phyloP scores from a whole-genome alignment of 2,329 filamentous ascomycete species.

The Eutypa lata region DNA sequence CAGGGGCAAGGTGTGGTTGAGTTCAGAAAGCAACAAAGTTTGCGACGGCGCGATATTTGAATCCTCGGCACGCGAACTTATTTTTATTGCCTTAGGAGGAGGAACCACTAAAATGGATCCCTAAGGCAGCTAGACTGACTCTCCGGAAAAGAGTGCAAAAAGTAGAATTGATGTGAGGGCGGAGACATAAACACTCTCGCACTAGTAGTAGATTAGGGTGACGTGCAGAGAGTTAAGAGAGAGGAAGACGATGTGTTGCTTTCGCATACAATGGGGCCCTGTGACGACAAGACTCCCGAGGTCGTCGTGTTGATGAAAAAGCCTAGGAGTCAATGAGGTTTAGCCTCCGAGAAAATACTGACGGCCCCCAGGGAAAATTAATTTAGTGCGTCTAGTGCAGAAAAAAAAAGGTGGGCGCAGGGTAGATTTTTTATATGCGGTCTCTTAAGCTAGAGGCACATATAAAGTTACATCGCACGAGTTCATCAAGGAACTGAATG shows the following conservation, averaged over 20 bases:
- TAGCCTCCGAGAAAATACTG: slow-evolving; percentile 23
- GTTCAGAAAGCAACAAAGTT: slow-evolving; percentile 12
- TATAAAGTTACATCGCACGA: neutral
- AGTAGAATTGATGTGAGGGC: neutral
- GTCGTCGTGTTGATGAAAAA: slow-evolving; percentile 14
- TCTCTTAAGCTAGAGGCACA: slow-evolving; percentile 23
- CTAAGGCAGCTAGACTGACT: slow-evolving; percentile 26
- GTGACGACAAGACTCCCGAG: slow-evolving; percentile 20
- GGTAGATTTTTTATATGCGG: slow-evolving; percentile 27
- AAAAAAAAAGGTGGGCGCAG: slow-evolving; percentile 22
- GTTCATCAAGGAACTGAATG: neutral
- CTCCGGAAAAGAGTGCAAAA: slow-evolving; percentile 9
- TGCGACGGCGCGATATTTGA: slow-evolving; percentile 22
- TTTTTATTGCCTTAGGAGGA: neutral
- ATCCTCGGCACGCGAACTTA: slow-evolving; percentile 15
- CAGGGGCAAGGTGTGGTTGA: slow-evolving; percentile 23
- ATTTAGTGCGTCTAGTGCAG: slow-evolving; percentile 31
- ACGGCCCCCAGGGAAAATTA: slow-evolving; percentile 8
- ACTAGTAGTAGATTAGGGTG: neutral
- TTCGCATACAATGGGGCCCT: slow-evolving; percentile 6
- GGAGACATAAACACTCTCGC: neutral
- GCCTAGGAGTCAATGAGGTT: slow-evolving; percentile 16
- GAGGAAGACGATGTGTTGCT: neutral
- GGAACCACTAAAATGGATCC: slow-evolving; percentile 20
- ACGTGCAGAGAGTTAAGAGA: neutral